These are phyloP conservation scores for Neodidymelliopsis sp. DNA, from an alignment of 2,329 filamentous ascomycete genomes.

Conservation along the genomic window DNA sequence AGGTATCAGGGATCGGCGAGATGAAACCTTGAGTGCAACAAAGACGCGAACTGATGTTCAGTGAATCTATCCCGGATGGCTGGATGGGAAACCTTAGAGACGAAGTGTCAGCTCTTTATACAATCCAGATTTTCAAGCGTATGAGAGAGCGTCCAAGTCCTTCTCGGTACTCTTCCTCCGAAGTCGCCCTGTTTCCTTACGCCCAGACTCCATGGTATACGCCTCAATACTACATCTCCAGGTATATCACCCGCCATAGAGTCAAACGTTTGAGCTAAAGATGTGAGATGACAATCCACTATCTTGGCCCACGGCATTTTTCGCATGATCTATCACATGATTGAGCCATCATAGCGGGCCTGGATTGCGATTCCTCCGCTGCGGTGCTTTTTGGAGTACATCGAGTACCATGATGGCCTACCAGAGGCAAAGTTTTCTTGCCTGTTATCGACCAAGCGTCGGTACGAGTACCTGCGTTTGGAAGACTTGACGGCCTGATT, in stretches of 20 bases:
- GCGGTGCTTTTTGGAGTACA: background rate
- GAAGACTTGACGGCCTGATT: conserved; percentile 15
- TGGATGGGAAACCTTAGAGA: conserved; percentile 29
- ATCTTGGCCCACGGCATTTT: conserved; percentile 27
- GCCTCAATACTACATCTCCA: conserved; percentile 23
- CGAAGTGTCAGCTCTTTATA: conserved; percentile 31
- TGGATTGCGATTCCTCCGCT: conserved; percentile 19
- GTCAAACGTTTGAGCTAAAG: conserved; percentile 19
- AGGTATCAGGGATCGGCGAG: conserved; percentile 4
- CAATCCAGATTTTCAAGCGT: background rate
- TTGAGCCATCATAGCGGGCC: conserved; percentile 22
- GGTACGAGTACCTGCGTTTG: conserved; percentile 23
- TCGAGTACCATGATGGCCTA: conserved; percentile 43
- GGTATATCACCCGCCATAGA: conserved; percentile 15
- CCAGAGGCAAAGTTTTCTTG: conserved; percentile 29
- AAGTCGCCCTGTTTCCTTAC: conserved; percentile 11
- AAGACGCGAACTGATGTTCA: conserved; percentile 29
- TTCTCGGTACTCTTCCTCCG: conserved; percentile 30
- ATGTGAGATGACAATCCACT: conserved; percentile 13
- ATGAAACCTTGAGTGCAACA: conserved; percentile 10
- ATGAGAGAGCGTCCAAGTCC: background rate
- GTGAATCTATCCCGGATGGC: conserved; percentile 23
- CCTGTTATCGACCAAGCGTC: conserved; percentile 19
- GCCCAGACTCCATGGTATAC: conserved; percentile 23
- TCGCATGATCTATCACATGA: conserved; percentile 14